These are phyloP conservation scores for Eutrema heterophyllum DNA, from an alignment of 345 rosid species.

Conservation along the genomic window DNA sequence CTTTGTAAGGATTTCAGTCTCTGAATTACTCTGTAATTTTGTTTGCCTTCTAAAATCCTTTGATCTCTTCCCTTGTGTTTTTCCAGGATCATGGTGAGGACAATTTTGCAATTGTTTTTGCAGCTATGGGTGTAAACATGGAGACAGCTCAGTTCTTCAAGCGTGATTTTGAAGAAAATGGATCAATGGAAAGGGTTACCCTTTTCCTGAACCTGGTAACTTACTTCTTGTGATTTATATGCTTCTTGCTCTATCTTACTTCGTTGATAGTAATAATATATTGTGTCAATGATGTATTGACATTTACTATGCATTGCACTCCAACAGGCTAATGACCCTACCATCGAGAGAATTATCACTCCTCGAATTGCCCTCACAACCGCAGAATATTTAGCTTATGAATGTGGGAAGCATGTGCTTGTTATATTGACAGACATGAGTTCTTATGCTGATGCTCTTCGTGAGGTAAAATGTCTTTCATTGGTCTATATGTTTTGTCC, in stretches of 20 bases:
- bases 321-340: slow-evolving; percentile 95
- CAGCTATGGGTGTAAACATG: slow-evolving; percentile 99
- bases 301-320: slow-evolving; percentile 1
- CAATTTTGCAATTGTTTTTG: slow-evolving; percentile 98
- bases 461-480: slow-evolving; percentile 57
- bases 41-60: not conserved
- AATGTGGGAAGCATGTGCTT: slow-evolving; percentile 96
- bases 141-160: slow-evolving; percentile 99
- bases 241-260: not conserved
- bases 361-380: slow-evolving; percentile 99
- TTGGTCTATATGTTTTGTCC: not conserved
- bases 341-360: slow-evolving; percentile 95
- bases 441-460: slow-evolving; percentile 99
- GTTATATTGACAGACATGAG: slow-evolving; percentile 99
- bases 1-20: not conserved
- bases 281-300: not conserved
- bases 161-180: slow-evolving; percentile 99
- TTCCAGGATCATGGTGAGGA: slow-evolving; percentile 80
- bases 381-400: slow-evolving; percentile 97
- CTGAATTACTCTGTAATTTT: not conserved
- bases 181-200: slow-evolving; percentile 99
- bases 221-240: not conserved
- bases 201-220: slow-evolving; percentile 73
- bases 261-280: not conserved
- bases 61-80: not conserved